Conservation (phyloP, 768 basidiomycete genomes). For the Agaricus bisporus region DNA sequence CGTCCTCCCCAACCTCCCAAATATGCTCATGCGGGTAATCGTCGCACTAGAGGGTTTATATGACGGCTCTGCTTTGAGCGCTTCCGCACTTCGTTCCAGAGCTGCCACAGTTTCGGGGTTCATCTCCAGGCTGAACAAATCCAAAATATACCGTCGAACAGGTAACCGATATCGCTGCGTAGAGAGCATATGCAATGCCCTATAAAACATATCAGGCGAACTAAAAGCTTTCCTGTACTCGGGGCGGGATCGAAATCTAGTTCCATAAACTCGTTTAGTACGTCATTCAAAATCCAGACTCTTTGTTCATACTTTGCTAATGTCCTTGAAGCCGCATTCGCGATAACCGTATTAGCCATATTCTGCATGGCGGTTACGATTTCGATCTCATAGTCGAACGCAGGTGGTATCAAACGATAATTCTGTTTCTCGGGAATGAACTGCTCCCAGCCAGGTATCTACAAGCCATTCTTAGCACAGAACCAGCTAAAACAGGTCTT, state of each 20-base stretch:
- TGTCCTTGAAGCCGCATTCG: constrained; percentile 88
- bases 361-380: constrained; percentile 89
- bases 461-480: neutral
- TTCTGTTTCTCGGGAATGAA: constrained; percentile 30
- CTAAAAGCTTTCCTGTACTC: constrained; percentile 74
- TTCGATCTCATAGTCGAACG: constrained; percentile 68
- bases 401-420: constrained; percentile 56
- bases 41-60: constrained; percentile 34
- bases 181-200: constrained; percentile 83
- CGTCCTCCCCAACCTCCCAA: constrained; percentile 46
- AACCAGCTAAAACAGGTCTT: neutral
- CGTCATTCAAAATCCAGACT: neutral
- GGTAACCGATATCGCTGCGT: constrained; percentile 88
- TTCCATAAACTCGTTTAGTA: neutral
- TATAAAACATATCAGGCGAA: constrained; percentile 74
- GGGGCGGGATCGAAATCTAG: constrained; percentile 70
- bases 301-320: constrained; percentile 59
- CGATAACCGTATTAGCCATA: constrained; percentile 91
- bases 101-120: constrained; percentile 52
- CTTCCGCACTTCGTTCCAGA: constrained; percentile 45
- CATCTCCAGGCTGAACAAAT: constrained; percentile 84
- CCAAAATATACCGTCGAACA: constrained; percentile 87
- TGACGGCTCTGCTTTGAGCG: constrained; percentile 36
- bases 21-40: constrained; percentile 53
- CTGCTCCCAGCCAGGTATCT: constrained; percentile 70